A percentile compares a stretch with the other conserved stretches of the same genome.
Evolutionary conservation across 176 grass and related monocot species (phyloP).

Genomic region (Hordeum marinum): DNA sequence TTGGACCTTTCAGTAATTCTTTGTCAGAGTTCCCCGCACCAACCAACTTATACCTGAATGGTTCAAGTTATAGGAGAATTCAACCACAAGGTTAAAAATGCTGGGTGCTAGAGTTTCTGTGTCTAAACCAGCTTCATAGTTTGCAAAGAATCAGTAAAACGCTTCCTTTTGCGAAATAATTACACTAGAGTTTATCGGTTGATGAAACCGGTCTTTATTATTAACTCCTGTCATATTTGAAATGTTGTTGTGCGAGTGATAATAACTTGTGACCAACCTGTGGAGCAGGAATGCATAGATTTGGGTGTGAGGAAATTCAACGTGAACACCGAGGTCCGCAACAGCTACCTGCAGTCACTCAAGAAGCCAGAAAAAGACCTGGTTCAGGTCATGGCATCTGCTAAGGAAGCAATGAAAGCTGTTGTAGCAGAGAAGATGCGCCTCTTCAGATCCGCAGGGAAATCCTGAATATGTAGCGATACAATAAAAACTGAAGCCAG

Average conservation of each 20-base stretch:
- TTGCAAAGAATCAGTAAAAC: not conserved
- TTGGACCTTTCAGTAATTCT: not conserved
- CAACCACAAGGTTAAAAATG: not conserved
- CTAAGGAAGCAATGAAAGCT: constrained; percentile 87
- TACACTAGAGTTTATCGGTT: not conserved
- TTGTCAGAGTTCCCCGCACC: not conserved
- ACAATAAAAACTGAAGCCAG: not conserved
- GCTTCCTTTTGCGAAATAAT: not conserved
- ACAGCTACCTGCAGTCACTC: constrained; percentile 74
- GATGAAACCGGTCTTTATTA: not conserved
- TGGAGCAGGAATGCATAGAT: constrained; percentile 76
- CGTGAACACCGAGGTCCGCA: constrained; percentile 90
- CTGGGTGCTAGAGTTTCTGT: not conserved
- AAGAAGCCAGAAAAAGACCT: constrained; percentile 74
- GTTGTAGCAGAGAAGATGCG: constrained; percentile 76
- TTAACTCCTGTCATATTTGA: not conserved
- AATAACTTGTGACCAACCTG: not conserved
- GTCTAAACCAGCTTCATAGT: not conserved
- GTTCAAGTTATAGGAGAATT: not conserved
- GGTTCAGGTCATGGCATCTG: constrained; percentile 67
- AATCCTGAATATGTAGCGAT: constrained; percentile 45
- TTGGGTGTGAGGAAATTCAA: constrained; percentile 96
- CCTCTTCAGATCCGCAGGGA: constrained; percentile 82
- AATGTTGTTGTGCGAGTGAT: not conserved
- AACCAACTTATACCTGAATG: not conserved